A percentile compares a stretch with the other conserved stretches of the same genome.
Evolutionary conservation across 176 grass and related monocot genomes (phyloP).

Genomic region (Oryza meyeriana): DNA sequence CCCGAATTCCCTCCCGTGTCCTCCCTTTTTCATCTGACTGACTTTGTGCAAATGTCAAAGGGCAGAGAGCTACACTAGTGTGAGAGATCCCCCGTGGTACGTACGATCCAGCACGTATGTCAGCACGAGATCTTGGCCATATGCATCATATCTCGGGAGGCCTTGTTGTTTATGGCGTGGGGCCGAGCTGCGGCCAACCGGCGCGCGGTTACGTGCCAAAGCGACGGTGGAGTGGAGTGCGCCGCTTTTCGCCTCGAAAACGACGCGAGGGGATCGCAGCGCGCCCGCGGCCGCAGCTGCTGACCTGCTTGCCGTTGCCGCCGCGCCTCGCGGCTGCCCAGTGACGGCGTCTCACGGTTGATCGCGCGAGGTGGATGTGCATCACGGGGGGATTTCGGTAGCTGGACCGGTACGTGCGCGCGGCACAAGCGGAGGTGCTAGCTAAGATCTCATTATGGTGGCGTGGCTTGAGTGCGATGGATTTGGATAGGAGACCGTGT

Average conservation of each 20-base stretch:
- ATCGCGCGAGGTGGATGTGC: no score
- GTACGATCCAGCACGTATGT: not conserved
- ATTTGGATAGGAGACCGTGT: not conserved
- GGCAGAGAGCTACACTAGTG: not conserved
- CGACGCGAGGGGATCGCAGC: constrained; percentile 15
- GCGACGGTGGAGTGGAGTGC: constrained; percentile 6
- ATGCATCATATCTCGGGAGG: constrained; percentile 2
- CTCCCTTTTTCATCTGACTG: constrained; percentile 18
- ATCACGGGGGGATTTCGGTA: no score
- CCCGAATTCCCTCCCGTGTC: not conserved
- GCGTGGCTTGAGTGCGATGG: not conserved
- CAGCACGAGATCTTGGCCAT: constrained; percentile 15
- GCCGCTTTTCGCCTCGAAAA: constrained; percentile 37
- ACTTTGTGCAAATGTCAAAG: constrained; percentile 45
- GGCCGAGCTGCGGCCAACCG: not conserved
- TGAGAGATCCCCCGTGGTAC: not conserved
- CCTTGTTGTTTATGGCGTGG: not conserved
- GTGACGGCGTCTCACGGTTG: no score
- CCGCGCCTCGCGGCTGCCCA: no score
- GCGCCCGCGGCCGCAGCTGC: not conserved
- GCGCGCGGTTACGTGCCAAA: constrained; percentile 27
- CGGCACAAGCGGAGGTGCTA: no score
- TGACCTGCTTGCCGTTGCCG: not conserved
- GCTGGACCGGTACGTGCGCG: no score
- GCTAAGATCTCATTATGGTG: no score